Conservation (phyloP, 2,329 filamentous ascomycete species). For the Aureobasidium sp. region DNA sequence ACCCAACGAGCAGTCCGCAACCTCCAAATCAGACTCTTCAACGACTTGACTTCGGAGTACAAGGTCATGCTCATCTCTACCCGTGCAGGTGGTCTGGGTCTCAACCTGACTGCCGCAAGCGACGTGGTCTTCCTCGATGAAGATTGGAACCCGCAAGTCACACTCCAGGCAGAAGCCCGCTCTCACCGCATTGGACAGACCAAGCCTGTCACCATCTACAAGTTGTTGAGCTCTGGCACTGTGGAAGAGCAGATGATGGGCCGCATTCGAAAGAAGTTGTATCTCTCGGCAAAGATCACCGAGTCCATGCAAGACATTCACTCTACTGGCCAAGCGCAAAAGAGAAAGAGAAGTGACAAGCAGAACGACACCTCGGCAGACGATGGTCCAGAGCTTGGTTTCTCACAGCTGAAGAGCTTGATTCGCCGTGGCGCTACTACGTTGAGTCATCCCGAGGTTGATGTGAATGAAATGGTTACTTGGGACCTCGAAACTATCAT, state of each 20-base stretch:
- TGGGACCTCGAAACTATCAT: slow-evolving; percentile 52
- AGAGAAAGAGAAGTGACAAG: slow-evolving; percentile 24
- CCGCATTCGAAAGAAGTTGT: slow-evolving; percentile 55
- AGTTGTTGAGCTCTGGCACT: slow-evolving; percentile 50
- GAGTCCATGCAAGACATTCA: slow-evolving; percentile 53
- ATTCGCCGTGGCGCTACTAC: slow-evolving; percentile 50
- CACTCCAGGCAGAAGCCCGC: slow-evolving; percentile 48
- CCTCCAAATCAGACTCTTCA: slow-evolving; percentile 48
- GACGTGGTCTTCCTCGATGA: slow-evolving; percentile 53
- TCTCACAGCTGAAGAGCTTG: slow-evolving; percentile 47
- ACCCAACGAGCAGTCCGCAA: slow-evolving; percentile 45
- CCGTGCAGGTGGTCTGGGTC: slow-evolving; percentile 48
- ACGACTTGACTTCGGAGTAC: slow-evolving; percentile 38
- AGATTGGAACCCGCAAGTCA: slow-evolving; percentile 50
- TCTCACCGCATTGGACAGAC: slow-evolving; percentile 51
- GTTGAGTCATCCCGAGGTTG: slow-evolving; percentile 45
- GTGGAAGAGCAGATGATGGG: slow-evolving; percentile 55
- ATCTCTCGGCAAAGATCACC: slow-evolving; percentile 54
- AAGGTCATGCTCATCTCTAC: slow-evolving; percentile 52
- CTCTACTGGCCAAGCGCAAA: slow-evolving; percentile 28
- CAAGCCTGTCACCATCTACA: slow-evolving; percentile 49
- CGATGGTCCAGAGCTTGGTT: slow-evolving; percentile 47
- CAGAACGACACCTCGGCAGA: slow-evolving; percentile 20
- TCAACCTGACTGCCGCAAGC: slow-evolving; percentile 48
- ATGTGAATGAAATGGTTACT: slow-evolving; percentile 50